Evolutionary conservation across 2,329 filamentous ascomycete genomes (phyloP), one percentile per base, ranked within the genome.

Genomic region (Leptographium procerum): DNA sequence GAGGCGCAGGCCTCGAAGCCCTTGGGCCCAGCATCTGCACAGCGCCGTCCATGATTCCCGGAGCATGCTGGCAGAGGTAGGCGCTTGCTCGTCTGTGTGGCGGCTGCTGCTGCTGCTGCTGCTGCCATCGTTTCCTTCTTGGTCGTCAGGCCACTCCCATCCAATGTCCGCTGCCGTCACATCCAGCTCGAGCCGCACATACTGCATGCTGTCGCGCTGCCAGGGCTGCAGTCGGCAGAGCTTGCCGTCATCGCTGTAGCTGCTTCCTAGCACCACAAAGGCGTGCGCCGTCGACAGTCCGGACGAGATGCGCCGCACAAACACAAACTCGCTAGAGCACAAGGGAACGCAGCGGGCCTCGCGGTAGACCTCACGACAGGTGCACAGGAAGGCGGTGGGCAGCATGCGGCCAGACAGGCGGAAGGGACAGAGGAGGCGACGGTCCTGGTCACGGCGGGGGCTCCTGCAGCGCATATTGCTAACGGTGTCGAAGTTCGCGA

Each of bases 321-420:
- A 79, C 28, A 71, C 70, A 59, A 79, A 78, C 56, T 77, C 75
- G 65, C 75, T 77, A 26, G 65, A 59, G 9, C 65, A 62, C 61
- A 76, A 77, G 2, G 77, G 73, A 2, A 77, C 29, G 0, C 59
- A 22, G 4, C 73, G 69, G 4, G 70, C 67, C 61, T 80, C 77
- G 56, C 64, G 34, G 65, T 77, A 78, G 24, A 78, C 63, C 57
- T 76, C 72, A 29, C 66, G 67, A 62, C 69, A 74, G 26, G 69
- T 61, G 6, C 58, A 61, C 2, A 79, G 70, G 6, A 79, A 65
- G 3, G 66, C 66, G 1, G 71, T 70, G 0, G 77, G 76, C 14
- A 58, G 3, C 2, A 78, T 64, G 22, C 70, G 71, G 19, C 69
- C 71, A 10, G 72, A 64, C 0, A 72, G 74, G 1, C 73, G 70